These are phyloP conservation scores for Saturnispora kantuleensis DNA, from an alignment of 805 yeast genomes.

Conservation along the genomic window DNA sequence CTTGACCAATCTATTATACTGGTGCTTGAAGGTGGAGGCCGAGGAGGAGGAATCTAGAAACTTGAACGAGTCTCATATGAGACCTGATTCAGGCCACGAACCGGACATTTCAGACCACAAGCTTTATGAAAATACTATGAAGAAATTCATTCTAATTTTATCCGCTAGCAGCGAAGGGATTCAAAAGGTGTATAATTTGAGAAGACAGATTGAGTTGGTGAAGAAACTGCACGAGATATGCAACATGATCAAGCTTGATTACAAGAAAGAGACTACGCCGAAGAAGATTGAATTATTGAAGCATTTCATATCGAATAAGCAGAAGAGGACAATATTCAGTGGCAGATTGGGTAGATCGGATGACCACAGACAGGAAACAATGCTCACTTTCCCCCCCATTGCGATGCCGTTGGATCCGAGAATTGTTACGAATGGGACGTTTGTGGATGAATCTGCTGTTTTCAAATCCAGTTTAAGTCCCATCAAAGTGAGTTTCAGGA, in stretches of 20 bases:
- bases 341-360: slow-evolving; percentile 11
- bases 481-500: slow-evolving; percentile 63
- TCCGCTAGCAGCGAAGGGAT: slow-evolving; percentile 19
- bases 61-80: background rate
- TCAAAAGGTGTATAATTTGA: slow-evolving; percentile 22
- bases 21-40: slow-evolving; percentile 86
- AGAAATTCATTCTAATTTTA: slow-evolving; percentile 22
- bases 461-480: slow-evolving; percentile 91
- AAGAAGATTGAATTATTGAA: slow-evolving; percentile 64
- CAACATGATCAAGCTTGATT: slow-evolving; percentile 44
- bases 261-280: slow-evolving; percentile 63
- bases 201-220: slow-evolving; percentile 59
- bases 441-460: slow-evolving; percentile 72
- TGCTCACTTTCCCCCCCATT: slow-evolving; percentile 40
- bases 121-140: slow-evolving; percentile 22
- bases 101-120: background rate
- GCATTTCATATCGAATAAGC: slow-evolving; percentile 43
- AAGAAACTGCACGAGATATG: slow-evolving; percentile 57
- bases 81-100: background rate
- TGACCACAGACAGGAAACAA: slow-evolving; percentile 16
- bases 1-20: slow-evolving; percentile 76
- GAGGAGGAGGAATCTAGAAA: slow-evolving; percentile 42
- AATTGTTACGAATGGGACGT: slow-evolving; percentile 59
- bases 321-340: slow-evolving; percentile 27
- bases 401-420: slow-evolving; percentile 80